Base-by-base conservation (phyloP, 1,284 basidiomycete species). In the Sporisorium graminicola region DNA sequence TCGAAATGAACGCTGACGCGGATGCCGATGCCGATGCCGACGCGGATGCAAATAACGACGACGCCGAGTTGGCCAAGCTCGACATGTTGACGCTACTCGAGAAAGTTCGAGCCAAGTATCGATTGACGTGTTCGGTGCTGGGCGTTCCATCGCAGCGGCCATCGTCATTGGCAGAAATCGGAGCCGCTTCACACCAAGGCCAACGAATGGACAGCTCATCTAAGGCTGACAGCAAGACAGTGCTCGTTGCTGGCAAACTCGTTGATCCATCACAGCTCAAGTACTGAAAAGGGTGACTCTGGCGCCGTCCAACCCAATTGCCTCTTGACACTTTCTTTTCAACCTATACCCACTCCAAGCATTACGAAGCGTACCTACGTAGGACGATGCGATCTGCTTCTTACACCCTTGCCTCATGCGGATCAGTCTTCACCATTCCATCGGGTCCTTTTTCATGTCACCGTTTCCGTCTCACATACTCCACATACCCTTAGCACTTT, bases 71-170 rank as follows among this genome's bases (percentile, higher is more conserved):
- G 86, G 42, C 78, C 31, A 46, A 82, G 47, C 77, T 94, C 29
- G 93, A 94, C 82, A 90, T 94, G 51, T 87, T 90, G 12, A 90
- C 90, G 60, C 89, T 95, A 26, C 90, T 96, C 66, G 90, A 91
- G 44, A 91, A 92, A 75, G 95, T 97, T 71, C 90, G 94, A 33
- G 93, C 94, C 3, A 90, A 93, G 77, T 97, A 98, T 87, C 92
- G 92, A 79, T 89, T 91, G 0, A 89, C 94, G 22, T 98, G 95
- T 80, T 91, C 94, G 0, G 90, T 90, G 0, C 88, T 98, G n/a
- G 92, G 93, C 37, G 88, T 94, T 9, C 88, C 90, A 37, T 91
- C 93, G 0, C 66, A 64, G 33, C 62, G 61, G 0, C 46, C 72
- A 4, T 26, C 40, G 22, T 35, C 49, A 2, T 46, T 63, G 26